phyloP scores from a whole-genome alignment of 495 filamentous ascomycete species.

The Pyrenopolyporus hunteri region DNA sequence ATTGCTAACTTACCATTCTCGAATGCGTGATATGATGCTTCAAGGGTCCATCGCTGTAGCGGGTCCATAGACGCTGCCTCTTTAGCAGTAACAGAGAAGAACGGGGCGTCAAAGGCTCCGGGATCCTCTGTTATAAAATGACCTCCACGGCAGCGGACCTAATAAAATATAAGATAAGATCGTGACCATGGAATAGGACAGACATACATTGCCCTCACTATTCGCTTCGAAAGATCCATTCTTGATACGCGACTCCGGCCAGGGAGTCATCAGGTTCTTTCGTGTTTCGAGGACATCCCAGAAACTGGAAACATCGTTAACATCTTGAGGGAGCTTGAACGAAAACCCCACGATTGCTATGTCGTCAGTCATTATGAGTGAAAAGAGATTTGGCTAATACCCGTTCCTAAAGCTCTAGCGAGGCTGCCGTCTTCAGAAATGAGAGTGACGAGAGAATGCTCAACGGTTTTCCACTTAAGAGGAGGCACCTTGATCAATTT shows the following conservation, averaged over 20 bases:
- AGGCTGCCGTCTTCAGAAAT: neutral
- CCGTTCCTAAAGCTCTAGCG: constrained; percentile 1
- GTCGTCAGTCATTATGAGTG: constrained; percentile 7
- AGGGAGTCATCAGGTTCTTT: constrained; percentile 46
- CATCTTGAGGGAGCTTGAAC: constrained; percentile 45
- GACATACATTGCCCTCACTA: constrained; percentile 8
- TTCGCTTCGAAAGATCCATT: constrained; percentile 34
- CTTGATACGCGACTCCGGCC: constrained; percentile 41
- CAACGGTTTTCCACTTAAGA: constrained; percentile 3
- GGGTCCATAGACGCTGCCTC: constrained; percentile 56
- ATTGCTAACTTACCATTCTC: constrained; percentile 30
- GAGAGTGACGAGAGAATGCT: neutral
- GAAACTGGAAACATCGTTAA: constrained; percentile 41
- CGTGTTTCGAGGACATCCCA: constrained; percentile 44
- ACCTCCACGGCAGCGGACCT: constrained; percentile 33
- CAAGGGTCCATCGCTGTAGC: constrained; percentile 49
- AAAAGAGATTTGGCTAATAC: neutral
- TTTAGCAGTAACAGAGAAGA: constrained; percentile 63
- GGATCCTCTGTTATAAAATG: constrained; percentile 53
- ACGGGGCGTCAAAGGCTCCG: constrained; percentile 54
- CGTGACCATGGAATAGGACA: neutral
- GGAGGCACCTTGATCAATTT: neutral
- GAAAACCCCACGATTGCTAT: constrained; percentile 50
- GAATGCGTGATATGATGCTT: constrained; percentile 59
- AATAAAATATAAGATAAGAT: neutral